Percentiles rank a stretch among this genome's conserved stretches.
These are phyloP conservation scores for Penicillium desertorum DNA, from an alignment of 495 filamentous ascomycete genomes.

Conservation along the genomic window DNA sequence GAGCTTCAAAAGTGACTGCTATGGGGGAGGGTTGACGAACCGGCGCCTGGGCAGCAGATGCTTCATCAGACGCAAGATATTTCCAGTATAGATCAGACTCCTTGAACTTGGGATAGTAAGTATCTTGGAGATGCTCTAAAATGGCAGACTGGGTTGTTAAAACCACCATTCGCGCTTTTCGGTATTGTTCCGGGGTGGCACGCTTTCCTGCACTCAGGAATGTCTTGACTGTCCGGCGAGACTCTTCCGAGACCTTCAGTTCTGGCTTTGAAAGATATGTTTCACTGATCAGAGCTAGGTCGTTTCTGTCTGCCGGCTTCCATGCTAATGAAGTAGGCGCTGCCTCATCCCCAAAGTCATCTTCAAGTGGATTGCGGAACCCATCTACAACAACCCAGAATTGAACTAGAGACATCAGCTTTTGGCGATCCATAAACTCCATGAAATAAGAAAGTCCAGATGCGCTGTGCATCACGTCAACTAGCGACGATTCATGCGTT, in stretches of 20 bases:
- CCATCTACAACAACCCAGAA: slow-evolving; percentile 99
- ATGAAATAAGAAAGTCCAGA: slow-evolving; percentile 96
- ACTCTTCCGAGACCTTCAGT: slow-evolving; percentile 68
- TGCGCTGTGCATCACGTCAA: slow-evolving; percentile 81
- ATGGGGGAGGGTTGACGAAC: slow-evolving; percentile 23
- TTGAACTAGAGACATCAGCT: slow-evolving; percentile 85
- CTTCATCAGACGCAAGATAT: slow-evolving; percentile 85
- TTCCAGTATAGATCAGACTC: slow-evolving; percentile 94
- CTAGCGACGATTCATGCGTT: slow-evolving; percentile 68
- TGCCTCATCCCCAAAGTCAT: slow-evolving; percentile 72
- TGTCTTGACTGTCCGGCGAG: slow-evolving; percentile 64
- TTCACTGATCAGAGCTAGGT: slow-evolving; percentile 86
- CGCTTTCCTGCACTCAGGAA: slow-evolving; percentile 76
- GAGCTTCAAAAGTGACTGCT: slow-evolving; percentile 29
- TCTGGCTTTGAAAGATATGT: slow-evolving; percentile 82
- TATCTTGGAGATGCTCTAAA: slow-evolving; percentile 76
- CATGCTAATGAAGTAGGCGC: slow-evolving; percentile 65
- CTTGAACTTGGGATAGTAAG: slow-evolving; percentile 81
- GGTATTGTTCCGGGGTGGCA: slow-evolving; percentile 79
- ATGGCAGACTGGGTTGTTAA: slow-evolving; percentile 78
- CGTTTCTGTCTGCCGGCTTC: slow-evolving; percentile 81
- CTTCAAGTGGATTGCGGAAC: slow-evolving; percentile 92
- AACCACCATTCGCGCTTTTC: slow-evolving; percentile 76
- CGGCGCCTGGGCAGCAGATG: slow-evolving; percentile 43
- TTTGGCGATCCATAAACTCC: slow-evolving; percentile 97